These are phyloP conservation scores for Lentinus polychrous DNA, from an alignment of 1,284 basidiomycete species.

Conservation along the genomic window DNA sequence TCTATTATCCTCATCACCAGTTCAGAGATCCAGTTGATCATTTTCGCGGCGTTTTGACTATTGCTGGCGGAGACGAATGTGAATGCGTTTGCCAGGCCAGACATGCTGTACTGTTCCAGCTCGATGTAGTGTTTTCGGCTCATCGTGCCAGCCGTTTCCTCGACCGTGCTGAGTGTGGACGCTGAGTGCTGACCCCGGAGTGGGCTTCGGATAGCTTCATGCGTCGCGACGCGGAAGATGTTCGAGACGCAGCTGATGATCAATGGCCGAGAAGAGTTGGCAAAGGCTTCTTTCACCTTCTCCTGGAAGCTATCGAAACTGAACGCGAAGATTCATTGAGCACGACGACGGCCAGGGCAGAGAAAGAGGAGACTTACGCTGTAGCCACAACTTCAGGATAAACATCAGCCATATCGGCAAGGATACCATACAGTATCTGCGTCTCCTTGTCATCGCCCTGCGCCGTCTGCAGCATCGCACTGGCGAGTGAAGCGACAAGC, in stretches of 20 bases:
- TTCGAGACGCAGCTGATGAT: slow-evolving; percentile 69
- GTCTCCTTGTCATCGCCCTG: slow-evolving; percentile 79
- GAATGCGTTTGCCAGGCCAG: slow-evolving; percentile 61
- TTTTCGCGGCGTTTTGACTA: slow-evolving; percentile 47
- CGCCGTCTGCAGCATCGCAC: slow-evolving; percentile 71
- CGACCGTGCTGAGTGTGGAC: slow-evolving; percentile 59
- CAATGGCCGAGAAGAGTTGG: slow-evolving; percentile 63
- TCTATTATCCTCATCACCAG: slow-evolving; percentile 53
- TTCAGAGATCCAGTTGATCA: slow-evolving; percentile 70
- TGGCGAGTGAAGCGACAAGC: slow-evolving; percentile 69
- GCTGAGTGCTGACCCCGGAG: slow-evolving; percentile 43
- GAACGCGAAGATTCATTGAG: slow-evolving; percentile 10
- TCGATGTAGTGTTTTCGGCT: slow-evolving; percentile 40
- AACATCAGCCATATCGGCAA: slow-evolving; percentile 66
- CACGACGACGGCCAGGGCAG: slow-evolving; percentile 4
- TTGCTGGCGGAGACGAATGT: slow-evolving; percentile 57
- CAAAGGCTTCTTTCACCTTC: slow-evolving; percentile 70
- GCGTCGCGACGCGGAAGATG: slow-evolving; percentile 64
- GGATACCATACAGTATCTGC: slow-evolving; percentile 70
- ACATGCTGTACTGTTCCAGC: slow-evolving; percentile 65
- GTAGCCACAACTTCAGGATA: slow-evolving; percentile 74
- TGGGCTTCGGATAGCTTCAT: slow-evolving; percentile 47
- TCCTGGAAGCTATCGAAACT: slow-evolving; percentile 80
- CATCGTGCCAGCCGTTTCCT: slow-evolving; percentile 38
- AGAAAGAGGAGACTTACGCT: slow-evolving; percentile 44